A percentile compares a stretch with the other conserved stretches of the same genome.
These are phyloP conservation scores for Diaporthe sp. DNA, from an alignment of 2,329 filamentous ascomycete species.

Conservation along the genomic window DNA sequence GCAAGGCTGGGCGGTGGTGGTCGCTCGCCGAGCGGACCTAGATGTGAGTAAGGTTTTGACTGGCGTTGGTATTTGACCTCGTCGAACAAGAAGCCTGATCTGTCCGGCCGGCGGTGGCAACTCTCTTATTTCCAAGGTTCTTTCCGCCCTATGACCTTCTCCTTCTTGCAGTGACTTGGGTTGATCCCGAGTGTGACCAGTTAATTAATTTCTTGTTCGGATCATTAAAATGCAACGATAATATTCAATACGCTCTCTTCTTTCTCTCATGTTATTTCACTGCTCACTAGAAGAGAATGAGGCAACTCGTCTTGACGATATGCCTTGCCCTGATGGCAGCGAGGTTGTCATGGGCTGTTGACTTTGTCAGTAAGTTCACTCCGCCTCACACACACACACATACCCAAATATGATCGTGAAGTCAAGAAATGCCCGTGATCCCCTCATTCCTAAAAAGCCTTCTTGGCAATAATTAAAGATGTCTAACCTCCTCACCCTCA, in stretches of 20 bases:
- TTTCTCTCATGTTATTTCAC: not conserved
- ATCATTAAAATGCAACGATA: not conserved
- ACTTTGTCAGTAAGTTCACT: not conserved
- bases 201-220: not conserved
- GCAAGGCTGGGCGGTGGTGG: constrained; percentile 13
- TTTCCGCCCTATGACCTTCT: not conserved
- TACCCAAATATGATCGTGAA: not conserved
- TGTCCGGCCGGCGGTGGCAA: not conserved
- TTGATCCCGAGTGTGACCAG: not conserved
- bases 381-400: not conserved
- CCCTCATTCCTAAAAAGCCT: not conserved
- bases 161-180: not conserved
- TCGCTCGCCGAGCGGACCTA: not conserved
- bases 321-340: constrained; percentile 30
- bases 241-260: not conserved
- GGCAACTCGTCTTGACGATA: constrained; percentile 30
- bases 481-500: not conserved
- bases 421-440: not conserved
- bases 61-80: not conserved
- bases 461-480: not conserved
- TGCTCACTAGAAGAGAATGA: not conserved
- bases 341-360: not conserved
- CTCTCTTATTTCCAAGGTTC: not conserved
- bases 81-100: not conserved
- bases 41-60: not conserved